phyloP scores from a whole-genome alignment of 2,329 filamentous ascomycete species.

The Stromatinia cepivora region DNA sequence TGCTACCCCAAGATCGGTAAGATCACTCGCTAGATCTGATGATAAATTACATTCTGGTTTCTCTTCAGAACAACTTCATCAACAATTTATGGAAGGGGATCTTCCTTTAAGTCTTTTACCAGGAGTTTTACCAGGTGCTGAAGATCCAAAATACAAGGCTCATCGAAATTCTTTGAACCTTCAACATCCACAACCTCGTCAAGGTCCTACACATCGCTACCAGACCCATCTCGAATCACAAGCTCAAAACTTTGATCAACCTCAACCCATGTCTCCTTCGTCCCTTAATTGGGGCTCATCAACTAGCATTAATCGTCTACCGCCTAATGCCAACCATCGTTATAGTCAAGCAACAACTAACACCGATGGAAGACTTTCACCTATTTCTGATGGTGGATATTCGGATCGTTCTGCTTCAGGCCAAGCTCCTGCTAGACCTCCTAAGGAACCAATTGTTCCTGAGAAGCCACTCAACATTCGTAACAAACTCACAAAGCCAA shows the following conservation, averaged over 20 bases:
- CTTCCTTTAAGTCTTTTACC: conserved; percentile 36
- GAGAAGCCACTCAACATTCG: conserved; percentile 51
- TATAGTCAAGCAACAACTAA: conserved; percentile 41
- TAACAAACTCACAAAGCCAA: conserved; percentile 54
- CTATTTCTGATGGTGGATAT: conserved; percentile 39
- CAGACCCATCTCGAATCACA: conserved; percentile 72
- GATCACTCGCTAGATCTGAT: conserved; percentile 43
- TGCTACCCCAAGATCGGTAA: conserved; percentile 2
- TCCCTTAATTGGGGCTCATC: conserved; percentile 65
- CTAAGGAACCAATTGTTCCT: conserved; percentile 57
- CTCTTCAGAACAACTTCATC: conserved; percentile 50
- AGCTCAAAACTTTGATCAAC: conserved; percentile 63
- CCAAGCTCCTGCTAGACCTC: conserved; percentile 56
- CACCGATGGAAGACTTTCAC: conserved; percentile 35
- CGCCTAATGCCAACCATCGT: conserved; percentile 55
- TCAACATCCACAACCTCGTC: conserved; percentile 75
- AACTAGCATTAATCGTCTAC: conserved; percentile 54
- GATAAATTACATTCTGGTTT: conserved; percentile 62
- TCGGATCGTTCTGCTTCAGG: conserved; percentile 37
- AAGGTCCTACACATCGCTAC: conserved; percentile 72
- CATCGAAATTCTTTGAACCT: conserved; percentile 79
- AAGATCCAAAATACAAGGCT: conserved; percentile 78
- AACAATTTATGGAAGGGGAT: conserved; percentile 35
- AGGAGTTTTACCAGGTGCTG: conserved; percentile 37
- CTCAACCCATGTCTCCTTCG: conserved; percentile 56